Conservation (phyloP, 192 early-diverging fungal genomes). For the Linnemannia elongata region DNA sequence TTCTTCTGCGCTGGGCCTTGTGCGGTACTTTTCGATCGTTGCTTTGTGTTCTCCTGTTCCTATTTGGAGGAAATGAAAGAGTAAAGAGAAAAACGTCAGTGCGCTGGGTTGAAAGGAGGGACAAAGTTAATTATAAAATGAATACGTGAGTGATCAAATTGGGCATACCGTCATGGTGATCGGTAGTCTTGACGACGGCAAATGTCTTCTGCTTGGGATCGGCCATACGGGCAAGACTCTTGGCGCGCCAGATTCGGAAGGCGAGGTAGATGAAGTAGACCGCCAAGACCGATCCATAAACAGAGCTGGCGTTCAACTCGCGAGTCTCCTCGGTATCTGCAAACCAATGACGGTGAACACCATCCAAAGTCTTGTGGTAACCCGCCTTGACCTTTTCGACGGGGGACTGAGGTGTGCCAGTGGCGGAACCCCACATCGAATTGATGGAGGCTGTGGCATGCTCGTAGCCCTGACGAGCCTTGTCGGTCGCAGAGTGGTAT, state of each 20-base stretch:
- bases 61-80: background rate
- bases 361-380: slow-evolving; percentile 23
- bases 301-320: slow-evolving; percentile 27
- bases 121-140: background rate
- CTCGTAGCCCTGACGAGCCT: slow-evolving; percentile 33
- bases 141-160: background rate
- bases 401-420: background rate
- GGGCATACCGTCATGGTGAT: background rate
- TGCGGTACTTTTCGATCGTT: slow-evolving; percentile 32
- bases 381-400: slow-evolving; percentile 21
- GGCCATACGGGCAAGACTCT: slow-evolving; percentile 8
- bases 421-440: slow-evolving; percentile 37
- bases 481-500: slow-evolving; percentile 35
- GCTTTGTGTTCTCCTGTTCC: slow-evolving; percentile 5
- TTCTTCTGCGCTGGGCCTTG: slow-evolving; percentile 24
- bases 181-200: slow-evolving; percentile 21
- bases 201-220: slow-evolving; percentile 25
- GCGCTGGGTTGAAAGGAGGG: background rate
- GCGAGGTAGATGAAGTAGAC: slow-evolving; percentile 34
- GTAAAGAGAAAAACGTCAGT: background rate
- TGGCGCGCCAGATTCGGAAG: slow-evolving; percentile 30
- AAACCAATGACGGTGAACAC: slow-evolving; percentile 26
- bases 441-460: slow-evolving; percentile 35
- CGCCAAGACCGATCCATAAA: slow-evolving; percentile 32
- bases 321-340: background rate